Evolutionary conservation across 148 eudicot species (phyloP).

Genomic region (Silene latifolia): DNA sequence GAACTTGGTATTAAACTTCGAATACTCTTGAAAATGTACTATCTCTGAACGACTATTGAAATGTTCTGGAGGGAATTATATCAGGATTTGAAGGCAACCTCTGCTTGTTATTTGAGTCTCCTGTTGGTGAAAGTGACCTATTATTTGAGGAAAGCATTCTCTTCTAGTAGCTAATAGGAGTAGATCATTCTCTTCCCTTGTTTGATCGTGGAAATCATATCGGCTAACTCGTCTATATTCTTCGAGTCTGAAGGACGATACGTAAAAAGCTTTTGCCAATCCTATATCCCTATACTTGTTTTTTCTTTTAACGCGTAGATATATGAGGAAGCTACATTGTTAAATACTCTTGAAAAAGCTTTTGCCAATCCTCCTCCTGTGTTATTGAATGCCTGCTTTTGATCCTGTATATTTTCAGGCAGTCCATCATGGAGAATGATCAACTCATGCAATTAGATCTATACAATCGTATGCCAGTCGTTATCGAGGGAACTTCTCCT

Average conservation of each 20-base stretch:
- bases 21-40: not conserved
- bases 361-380: too few species aligned
- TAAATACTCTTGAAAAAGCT: too few species aligned
- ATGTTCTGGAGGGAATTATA: not conserved
- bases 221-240: not conserved
- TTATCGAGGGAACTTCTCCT: slow-evolving; percentile 32
- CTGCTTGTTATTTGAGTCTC: not conserved
- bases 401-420: not conserved
- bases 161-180: too few species aligned
- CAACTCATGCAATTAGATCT: slow-evolving; percentile 30
- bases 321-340: not conserved
- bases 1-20: not conserved
- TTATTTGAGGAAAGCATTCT: not conserved
- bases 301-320: not conserved
- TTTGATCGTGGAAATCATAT: not conserved
- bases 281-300: not conserved
- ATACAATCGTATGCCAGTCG: slow-evolving; percentile 17
- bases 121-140: not conserved
- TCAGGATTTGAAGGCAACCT: not conserved
- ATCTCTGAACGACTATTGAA: not conserved
- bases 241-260: not conserved
- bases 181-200: not conserved
- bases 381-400: not conserved
- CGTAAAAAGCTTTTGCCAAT: not conserved
- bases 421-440: slow-evolving; percentile 32